phyloP scores from a whole-genome alignment of 2,329 filamentous ascomycete genomes.

The Colletotrichum plurivorum region DNA sequence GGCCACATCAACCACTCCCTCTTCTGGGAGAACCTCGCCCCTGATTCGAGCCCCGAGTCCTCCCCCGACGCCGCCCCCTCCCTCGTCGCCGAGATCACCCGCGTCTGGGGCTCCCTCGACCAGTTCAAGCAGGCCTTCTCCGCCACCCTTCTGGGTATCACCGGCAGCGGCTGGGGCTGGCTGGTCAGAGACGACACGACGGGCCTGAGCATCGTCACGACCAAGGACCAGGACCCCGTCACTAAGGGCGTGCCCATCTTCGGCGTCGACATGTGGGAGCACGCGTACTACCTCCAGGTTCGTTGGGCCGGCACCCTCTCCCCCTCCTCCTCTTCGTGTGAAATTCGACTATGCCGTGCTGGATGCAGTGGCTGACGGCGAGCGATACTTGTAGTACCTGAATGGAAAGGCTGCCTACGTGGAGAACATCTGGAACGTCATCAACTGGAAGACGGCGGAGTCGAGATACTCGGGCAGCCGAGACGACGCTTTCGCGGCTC shows the following conservation, averaged over 20 bases:
- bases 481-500: conserved; percentile 61
- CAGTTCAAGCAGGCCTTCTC: conserved; percentile 77
- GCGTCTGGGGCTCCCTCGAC: conserved; percentile 78
- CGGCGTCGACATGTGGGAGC: conserved; percentile 93
- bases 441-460: conserved; percentile 83
- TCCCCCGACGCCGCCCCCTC: conserved; percentile 68
- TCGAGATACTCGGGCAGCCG: conserved; percentile 67
- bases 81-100: conserved; percentile 72
- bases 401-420: conserved; percentile 84
- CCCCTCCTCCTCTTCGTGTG: neutral
- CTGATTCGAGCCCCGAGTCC: conserved; percentile 70
- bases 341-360: neutral
- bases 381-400: conserved; percentile 71
- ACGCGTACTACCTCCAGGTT: conserved; percentile 89
- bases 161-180: conserved; percentile 93
- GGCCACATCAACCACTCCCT: conserved; percentile 95
- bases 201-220: conserved; percentile 79
- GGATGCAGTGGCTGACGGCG: conserved; percentile 29
- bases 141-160: conserved; percentile 76
- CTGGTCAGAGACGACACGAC: conserved; percentile 75
- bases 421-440: conserved; percentile 82
- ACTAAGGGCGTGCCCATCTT: conserved; percentile 76
- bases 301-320: conserved; percentile 38
- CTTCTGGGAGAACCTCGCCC: conserved; percentile 89
- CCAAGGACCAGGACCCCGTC: conserved; percentile 89